These are phyloP conservation scores for Lodderomyces elongisporus DNA, from an alignment of 1,139 yeast genomes.

Conservation along the genomic window DNA sequence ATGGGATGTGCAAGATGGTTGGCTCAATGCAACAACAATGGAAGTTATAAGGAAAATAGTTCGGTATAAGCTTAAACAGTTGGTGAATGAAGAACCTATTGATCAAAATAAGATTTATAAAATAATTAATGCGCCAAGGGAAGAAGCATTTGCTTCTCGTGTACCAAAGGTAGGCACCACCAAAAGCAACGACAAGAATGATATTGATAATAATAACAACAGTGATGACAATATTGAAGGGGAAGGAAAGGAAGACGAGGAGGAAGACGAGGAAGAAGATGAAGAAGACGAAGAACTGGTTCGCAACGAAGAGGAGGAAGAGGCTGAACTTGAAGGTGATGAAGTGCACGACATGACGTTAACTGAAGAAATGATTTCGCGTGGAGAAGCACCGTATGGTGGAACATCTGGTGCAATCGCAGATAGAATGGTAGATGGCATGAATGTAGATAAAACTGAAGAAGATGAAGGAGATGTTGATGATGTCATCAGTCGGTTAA, in stretches of 20 bases:
- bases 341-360: too few species aligned
- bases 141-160: constrained; percentile 19
- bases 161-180: constrained; percentile 16
- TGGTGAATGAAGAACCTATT: constrained; percentile 41
- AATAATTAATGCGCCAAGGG: constrained; percentile 34
- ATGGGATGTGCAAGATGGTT: constrained; percentile 57
- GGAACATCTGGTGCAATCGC: too few species aligned
- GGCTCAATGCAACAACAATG: constrained; percentile 65
- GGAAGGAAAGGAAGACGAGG: constrained; percentile 5
- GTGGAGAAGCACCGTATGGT: too few species aligned
- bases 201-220: not conserved
- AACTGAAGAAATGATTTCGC: too few species aligned
- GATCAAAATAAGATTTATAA: constrained; percentile 38
- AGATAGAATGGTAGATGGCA: constrained; percentile 1
- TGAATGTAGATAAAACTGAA: not conserved
- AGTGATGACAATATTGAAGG: not conserved
- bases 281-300: not conserved
- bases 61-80: constrained; percentile 63
- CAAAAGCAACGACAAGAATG: constrained; percentile 1
- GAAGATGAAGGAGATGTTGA: constrained; percentile 11
- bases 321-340: not conserved
- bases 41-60: constrained; percentile 63
- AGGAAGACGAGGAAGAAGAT: constrained; percentile 2
- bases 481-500: constrained; percentile 28
- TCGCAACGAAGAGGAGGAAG: constrained; percentile 4